A percentile compares a stretch with the other conserved stretches of the same genome.
Evolutionary conservation across 805 yeast genomes (phyloP).

Genomic region (Ogataea allantospora): DNA sequence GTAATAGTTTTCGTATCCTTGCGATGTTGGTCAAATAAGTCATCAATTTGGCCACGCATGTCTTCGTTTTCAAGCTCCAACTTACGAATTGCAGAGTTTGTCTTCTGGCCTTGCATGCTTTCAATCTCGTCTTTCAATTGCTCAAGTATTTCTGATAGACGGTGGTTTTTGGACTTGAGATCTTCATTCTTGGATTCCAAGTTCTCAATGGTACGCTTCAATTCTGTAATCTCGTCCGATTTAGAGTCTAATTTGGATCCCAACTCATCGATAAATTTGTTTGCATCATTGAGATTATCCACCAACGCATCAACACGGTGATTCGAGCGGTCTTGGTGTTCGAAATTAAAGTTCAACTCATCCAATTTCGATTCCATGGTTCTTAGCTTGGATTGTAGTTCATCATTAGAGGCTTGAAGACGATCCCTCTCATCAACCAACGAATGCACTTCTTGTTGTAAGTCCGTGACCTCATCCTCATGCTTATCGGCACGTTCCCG

Average conservation of each 20-base stretch:
- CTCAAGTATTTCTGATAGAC: conserved; percentile 6
- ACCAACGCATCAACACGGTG: conserved; percentile 13
- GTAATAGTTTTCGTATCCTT: conserved; percentile 6
- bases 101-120: conserved; percentile 4
- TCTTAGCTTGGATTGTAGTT: conserved; percentile 8
- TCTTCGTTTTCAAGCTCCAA: conserved; percentile 6
- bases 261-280: conserved; percentile 25
- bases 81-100: neutral
- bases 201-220: conserved; percentile 21
- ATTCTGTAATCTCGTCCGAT: conserved; percentile 16
- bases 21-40: conserved; percentile 3
- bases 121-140: conserved; percentile 7
- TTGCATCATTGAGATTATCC: conserved; percentile 14
- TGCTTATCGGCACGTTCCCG: conserved; percentile 8
- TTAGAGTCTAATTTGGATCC: conserved; percentile 21
- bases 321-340: conserved; percentile 13
- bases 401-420: conserved; percentile 14
- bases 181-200: conserved; percentile 23
- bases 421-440: conserved; percentile 16
- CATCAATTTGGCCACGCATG: conserved; percentile 6
- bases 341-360: conserved; percentile 3
- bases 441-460: conserved; percentile 13
- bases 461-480: conserved; percentile 14
- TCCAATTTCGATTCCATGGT: conserved; percentile 7
- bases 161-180: conserved; percentile 6